phyloP scores from a whole-genome alignment of 352 stramenopile species.

The Phytophthora foliorum region DNA sequence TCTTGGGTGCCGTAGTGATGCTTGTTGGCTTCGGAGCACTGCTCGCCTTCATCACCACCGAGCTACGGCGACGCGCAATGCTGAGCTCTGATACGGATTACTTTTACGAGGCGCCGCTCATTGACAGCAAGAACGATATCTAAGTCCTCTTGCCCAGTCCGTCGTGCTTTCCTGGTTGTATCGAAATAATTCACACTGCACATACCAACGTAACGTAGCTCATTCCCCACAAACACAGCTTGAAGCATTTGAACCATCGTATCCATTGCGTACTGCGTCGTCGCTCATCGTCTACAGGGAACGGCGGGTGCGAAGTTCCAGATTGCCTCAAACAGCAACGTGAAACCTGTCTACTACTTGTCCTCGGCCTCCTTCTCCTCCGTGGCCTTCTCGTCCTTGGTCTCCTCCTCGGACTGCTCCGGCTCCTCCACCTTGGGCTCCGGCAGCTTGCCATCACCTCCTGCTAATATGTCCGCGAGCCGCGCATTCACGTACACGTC shows the following conservation, averaged over 20 bases:
- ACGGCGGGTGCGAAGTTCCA: not conserved
- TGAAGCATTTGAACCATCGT: slow-evolving; percentile 33
- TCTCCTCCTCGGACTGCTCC: slow-evolving; percentile 20
- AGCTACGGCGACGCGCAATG: slow-evolving; percentile 47
- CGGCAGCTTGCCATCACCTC: slow-evolving; percentile 41
- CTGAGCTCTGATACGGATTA: slow-evolving; percentile 52
- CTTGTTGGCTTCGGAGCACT: slow-evolving; percentile 64
- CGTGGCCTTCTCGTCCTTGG: slow-evolving; percentile 12
- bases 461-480: slow-evolving; percentile 67
- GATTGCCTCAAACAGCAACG: slow-evolving; percentile 1
- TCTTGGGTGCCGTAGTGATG: slow-evolving; percentile 71
- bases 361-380: slow-evolving; percentile 27
- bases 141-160: slow-evolving; percentile 7
- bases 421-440: slow-evolving; percentile 32
- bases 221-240: slow-evolving; percentile 14
- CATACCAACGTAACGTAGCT: slow-evolving; percentile 17
- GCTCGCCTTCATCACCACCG: slow-evolving; percentile 48
- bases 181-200: slow-evolving; percentile 13
- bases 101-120: slow-evolving; percentile 78
- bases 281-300: slow-evolving; percentile 25
- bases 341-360: slow-evolving; percentile 34
- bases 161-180: slow-evolving; percentile 19
- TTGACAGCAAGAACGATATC: slow-evolving; percentile 56
- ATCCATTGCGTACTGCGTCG: slow-evolving; percentile 27
- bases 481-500: slow-evolving; percentile 76